Base-by-base conservation (phyloP, 2,329 filamentous ascomycete genomes). In the Colletotrichum gloeosporioides region DNA sequence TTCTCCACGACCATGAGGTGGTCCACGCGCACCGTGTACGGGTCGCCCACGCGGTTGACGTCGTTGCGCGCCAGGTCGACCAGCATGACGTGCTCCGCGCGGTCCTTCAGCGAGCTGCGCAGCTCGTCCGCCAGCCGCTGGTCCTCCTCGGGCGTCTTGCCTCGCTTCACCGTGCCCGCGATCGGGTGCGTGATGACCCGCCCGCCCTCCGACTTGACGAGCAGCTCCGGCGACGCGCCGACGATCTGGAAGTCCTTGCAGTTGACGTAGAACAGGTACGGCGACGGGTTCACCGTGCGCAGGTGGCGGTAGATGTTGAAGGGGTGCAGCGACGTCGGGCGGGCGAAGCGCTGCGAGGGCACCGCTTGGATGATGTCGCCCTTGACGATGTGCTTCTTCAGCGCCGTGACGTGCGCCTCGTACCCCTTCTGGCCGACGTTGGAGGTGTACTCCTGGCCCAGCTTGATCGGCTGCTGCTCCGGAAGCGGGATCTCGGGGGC, bases 351-450 rank as follows among this genome's bases (percentile, higher is more conserved):
- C 86, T 99, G 97, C 57, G 96, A 98, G 3, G 97, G 97, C 18
- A 99, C 97, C 1, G 96, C 95, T 85, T 99, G 97, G 86, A 99
- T 99, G 83, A 99, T 99, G 88, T 99, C 96, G 80, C 97, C 97
- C 78, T 92, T 90, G 80, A 92, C 90, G 80, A 99, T 99, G 88
- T 99, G 96, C 85, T 95, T 90, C 88, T 99, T 99, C 76, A 99
- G 89, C 63, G 87, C 89, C 29, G 91, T 93, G 71, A 99, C 97
- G 83, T 99, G 96, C n/a, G 86, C 88, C 87, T 98, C 96, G 86
- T 99, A 99, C 49, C 97, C 97, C 61, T 90, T 89, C 77, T 91
- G 94, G 25, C 97, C 97, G 80, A 99, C 95, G 85, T 99, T 99
- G 79, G 96, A 99, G 22, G 91, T 95, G 85, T 97, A 98, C 81